Evolutionary conservation across 345 rosid species (phyloP).

Genomic region (Gossypium australe): DNA sequence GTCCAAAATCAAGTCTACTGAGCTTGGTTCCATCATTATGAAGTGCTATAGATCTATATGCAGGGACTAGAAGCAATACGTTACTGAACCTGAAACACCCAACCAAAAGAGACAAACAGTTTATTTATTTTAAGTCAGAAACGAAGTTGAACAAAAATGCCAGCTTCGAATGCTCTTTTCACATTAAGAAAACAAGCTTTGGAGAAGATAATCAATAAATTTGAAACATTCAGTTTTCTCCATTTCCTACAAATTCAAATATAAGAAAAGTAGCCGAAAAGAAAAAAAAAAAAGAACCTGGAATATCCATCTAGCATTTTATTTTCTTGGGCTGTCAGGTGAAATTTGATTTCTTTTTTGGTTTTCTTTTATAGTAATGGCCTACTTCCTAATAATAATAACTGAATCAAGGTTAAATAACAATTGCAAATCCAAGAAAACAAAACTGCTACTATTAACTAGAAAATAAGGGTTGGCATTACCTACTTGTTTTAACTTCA

Average conservation of each 20-base stretch:
- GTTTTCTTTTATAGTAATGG: neutral
- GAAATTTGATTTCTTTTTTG: neutral
- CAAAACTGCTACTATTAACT: neutral
- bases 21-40: slow-evolving; percentile 58
- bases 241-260: neutral
- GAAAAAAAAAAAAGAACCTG: neutral
- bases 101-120: neutral
- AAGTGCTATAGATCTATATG: slow-evolving; percentile 23
- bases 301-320: neutral
- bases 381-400: neutral
- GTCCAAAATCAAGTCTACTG: slow-evolving; percentile 74
- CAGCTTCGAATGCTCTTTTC: neutral
- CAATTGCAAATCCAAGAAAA: neutral
- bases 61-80: slow-evolving; percentile 21
- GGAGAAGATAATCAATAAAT: neutral
- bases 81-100: slow-evolving; percentile 34
- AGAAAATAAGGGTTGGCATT: neutral
- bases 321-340: neutral
- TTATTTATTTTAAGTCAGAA: neutral
- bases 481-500: neutral
- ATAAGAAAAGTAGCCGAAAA: neutral
- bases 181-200: neutral
- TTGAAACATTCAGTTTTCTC: neutral
- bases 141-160: neutral
- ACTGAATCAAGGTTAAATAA: neutral